Evolutionary conservation across 2,329 filamentous ascomycete genomes (phyloP), one percentile per base, ranked within the genome.

Genomic region (Aureobasidium zeae): DNA sequence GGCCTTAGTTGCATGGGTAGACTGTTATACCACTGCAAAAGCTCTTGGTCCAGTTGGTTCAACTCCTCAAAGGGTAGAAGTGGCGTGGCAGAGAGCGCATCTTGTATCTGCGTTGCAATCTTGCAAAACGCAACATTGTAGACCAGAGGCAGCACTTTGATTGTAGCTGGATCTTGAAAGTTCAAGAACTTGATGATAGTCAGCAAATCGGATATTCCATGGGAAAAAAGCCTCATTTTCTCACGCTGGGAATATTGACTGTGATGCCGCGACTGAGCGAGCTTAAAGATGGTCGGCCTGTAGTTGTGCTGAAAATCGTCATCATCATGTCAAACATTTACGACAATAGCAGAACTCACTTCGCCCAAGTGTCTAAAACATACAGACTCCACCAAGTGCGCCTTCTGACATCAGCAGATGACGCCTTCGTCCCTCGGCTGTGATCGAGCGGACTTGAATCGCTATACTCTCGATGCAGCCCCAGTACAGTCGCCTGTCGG

Each of bases 81-180:
- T 0, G 83, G 81, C 2, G 77, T 74, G 43, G 81, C 76, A 12
- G 82, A 81, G 2, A 89, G 70, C 41, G 78, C 73, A 54, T 89
- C 83, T 57, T 89, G 84, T 45, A 88, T 82, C 48, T 77, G 75
- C 0, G 83, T 86, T 15, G 82, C 79, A 48, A 89, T 83, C 59
- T 82, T 83, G 64, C 82, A 86, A 61, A 88, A 88, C 38, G 79
- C 77, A 50, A 85, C 81, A 57, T 84, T 86, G 60, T 88, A 80
- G 20, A 84, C 76, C 12, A 86, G 63, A 0, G 82, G 82, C 3
- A 86, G 69, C 44, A 83, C 77, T 44, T 78, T 77, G 2, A 79
- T 71, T 35, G 82, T 78, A 37, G 69, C 68, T 55, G 71, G 53
- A 47, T 59, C 59, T 25, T 62, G 55, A 11, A 56, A 55, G 36